Evolutionary conservation across 306 rosid genomes (phyloP), one percentile per base, ranked within the genome.

Genomic region (Sicyos baderoa): DNA sequence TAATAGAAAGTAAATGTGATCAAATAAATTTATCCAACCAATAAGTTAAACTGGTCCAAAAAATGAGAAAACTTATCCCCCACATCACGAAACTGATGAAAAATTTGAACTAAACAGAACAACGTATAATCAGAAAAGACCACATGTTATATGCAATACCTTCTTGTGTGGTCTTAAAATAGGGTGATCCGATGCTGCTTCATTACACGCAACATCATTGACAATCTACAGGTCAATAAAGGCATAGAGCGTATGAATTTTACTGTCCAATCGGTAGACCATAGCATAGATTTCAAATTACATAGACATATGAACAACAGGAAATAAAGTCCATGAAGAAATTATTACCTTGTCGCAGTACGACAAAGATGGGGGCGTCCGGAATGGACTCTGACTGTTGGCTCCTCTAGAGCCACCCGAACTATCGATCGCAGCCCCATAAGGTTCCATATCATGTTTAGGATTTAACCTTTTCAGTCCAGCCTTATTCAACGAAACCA

Each of bases 291-390:
- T 15, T 54, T 53, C 11, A 0, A 54, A 54, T 55, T 11, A 23
- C 27, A 29, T 64, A 8, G 15, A 47, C 11, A 35, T n/a, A n/a
- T 19, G 18, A 19, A 13, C n/a, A 9, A 42, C 51, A 58, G 14
- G 55, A 57, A 40, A n/a, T 32, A 32, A 0, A 35, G 42, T 72
- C 68, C 45, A 37, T 25, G 72, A 70, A 75, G 58, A 65, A 51
- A 65, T 48, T 51, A 55, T 73, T 76, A 87, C 98, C 94, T 93
- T 84, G 61, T 87, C 88, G 75, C 87, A 78, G 79, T 59, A 83
- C 5, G 96, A 82, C 54, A 87, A 53, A 44, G 96, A 89, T 18
- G 97, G 97, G 9, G 98, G 97, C 47, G 98, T 92, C 73, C 83
- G 84, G 78, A 93, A 89, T 63, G 97, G 98, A 73, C 96, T 93